phyloP scores from a whole-genome alignment of 345 rosid species.

The Linum lewisii region DNA sequence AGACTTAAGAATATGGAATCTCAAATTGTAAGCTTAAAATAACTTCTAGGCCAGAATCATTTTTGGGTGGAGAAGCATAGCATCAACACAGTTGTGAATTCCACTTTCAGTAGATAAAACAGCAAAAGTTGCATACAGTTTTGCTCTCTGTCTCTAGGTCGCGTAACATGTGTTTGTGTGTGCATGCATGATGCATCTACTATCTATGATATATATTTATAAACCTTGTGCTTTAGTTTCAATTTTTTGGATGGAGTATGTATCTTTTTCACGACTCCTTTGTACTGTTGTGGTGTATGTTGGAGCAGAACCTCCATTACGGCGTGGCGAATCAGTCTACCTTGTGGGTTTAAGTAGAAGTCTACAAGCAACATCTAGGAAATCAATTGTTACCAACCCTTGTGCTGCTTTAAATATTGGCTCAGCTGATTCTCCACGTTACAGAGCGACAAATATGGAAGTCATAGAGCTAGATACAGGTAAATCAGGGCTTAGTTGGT shows the following conservation, averaged over 20 bases:
- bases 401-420: conserved; percentile 79
- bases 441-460: conserved; percentile 95
- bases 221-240: no score
- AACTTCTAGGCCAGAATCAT: no score
- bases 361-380: conserved; percentile 86
- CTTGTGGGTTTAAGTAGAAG: conserved; percentile 87
- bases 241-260: no score
- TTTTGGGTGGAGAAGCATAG: background rate
- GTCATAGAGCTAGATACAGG: conserved; percentile 95
- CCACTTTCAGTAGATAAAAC: background rate
- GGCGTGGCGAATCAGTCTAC: conserved; percentile 84
- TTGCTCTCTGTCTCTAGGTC: background rate
- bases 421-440: conserved; percentile 87
- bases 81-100: background rate
- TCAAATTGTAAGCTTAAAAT: background rate
- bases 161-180: no score
- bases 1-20: background rate
- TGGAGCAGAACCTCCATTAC: conserved; percentile 66
- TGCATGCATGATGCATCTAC: no score
- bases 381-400: conserved; percentile 81
- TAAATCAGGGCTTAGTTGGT: conserved; percentile 9
- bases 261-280: no score
- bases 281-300: background rate
- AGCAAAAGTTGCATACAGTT: background rate
- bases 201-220: no score